A percentile compares a stretch with the other conserved stretches of the same genome.
Conservation (phyloP, 441 rosid genomes). For the Geranium incanum region DNA sequence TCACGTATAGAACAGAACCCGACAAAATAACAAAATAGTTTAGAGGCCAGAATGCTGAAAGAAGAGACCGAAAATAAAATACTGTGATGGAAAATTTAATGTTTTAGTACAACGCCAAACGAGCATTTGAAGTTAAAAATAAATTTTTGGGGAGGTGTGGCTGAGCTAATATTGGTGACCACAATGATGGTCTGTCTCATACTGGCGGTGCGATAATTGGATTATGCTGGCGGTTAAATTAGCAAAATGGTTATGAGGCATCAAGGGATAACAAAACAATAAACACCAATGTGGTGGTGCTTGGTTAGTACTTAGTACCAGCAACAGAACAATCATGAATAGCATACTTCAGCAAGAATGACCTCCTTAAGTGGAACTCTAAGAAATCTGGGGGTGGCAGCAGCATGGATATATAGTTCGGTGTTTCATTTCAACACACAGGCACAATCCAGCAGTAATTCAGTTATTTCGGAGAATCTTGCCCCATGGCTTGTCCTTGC, state of each 20-base stretch:
- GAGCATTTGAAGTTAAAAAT: not conserved
- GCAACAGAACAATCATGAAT: not conserved
- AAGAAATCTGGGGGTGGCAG: no score
- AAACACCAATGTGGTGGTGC: not conserved
- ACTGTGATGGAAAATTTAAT: not conserved
- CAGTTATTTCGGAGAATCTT: no score
- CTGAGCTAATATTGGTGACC: not conserved
- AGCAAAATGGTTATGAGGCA: not conserved
- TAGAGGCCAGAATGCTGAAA: not conserved
- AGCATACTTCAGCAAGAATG: not conserved
- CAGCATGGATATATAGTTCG: no score
- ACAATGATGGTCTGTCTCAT: not conserved
- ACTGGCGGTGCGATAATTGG: not conserved
- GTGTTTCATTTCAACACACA: no score
- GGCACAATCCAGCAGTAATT: no score
- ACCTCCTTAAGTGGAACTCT: no score
- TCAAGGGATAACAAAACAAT: not conserved
- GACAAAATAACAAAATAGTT: not conserved
- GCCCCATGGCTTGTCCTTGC: no score
- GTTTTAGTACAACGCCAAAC: not conserved
- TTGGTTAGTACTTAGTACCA: not conserved
- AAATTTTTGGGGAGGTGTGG: not conserved
- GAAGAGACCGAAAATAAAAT: not conserved
- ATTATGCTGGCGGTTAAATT: not conserved
- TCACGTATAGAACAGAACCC: not conserved